These are phyloP conservation scores for Nothopassalora personata DNA, from an alignment of 2,329 filamentous ascomycete genomes.

Conservation along the genomic window DNA sequence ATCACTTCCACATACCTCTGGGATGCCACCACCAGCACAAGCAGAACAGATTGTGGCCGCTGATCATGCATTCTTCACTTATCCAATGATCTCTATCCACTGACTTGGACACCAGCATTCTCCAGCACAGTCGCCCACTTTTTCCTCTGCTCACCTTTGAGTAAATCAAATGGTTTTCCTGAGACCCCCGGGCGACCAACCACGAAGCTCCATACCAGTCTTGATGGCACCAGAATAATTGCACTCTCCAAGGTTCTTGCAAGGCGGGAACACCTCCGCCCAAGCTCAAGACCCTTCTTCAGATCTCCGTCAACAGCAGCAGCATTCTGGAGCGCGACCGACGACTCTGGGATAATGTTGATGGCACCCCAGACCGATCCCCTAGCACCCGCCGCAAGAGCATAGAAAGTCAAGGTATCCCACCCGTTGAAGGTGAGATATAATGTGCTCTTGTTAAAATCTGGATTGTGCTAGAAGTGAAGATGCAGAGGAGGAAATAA, in stretches of 20 bases:
- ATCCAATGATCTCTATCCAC: background rate
- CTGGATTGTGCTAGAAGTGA: no score
- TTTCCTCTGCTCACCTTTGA: slow-evolving; percentile 29
- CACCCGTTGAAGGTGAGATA: slow-evolving; percentile 51
- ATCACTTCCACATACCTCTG: background rate
- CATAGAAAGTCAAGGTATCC: slow-evolving; percentile 52
- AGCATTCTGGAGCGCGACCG: slow-evolving; percentile 45
- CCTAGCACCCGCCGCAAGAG: slow-evolving; percentile 46
- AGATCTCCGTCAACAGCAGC: slow-evolving; percentile 42
- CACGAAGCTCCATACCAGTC: slow-evolving; percentile 47
- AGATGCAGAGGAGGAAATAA: no score
- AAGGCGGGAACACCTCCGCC: slow-evolving; percentile 47
- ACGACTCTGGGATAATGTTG: slow-evolving; percentile 48
- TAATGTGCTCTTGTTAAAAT: no score
- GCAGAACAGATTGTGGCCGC: background rate
- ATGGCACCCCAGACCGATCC: slow-evolving; percentile 50
- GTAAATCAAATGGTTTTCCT: slow-evolving; percentile 47
- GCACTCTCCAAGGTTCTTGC: slow-evolving; percentile 47
- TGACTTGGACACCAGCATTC: slow-evolving; percentile 32
- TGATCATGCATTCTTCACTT: background rate
- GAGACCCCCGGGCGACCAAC: slow-evolving; percentile 44
- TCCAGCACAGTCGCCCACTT: slow-evolving; percentile 37
- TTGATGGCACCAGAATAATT: slow-evolving; percentile 47
- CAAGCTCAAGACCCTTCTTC: slow-evolving; percentile 43
- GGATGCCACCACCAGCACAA: background rate